Evolutionary conservation across 768 basidiomycete species (phyloP).

Genomic region (Fomitopsis serialis): DNA sequence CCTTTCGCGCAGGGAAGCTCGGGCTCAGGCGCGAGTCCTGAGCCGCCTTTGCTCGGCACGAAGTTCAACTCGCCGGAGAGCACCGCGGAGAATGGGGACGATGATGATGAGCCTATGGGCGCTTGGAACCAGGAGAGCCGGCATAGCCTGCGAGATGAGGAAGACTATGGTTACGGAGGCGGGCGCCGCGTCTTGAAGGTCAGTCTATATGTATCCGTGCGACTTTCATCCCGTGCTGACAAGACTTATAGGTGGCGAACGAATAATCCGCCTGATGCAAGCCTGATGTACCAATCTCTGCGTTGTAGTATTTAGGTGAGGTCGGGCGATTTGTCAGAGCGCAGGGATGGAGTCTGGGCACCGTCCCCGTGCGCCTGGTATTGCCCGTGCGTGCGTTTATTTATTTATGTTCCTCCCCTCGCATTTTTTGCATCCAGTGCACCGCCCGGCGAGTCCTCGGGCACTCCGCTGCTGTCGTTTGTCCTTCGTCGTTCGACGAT

Average conservation of each 20-base stretch:
- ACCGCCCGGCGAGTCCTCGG: too few relatives aligned
- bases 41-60: conserved; percentile 5
- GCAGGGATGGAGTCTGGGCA: too few relatives aligned
- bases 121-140: conserved; percentile 17
- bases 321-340: too few relatives aligned
- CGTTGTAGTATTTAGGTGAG: too few relatives aligned
- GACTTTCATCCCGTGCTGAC: neutral
- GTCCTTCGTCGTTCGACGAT: too few relatives aligned
- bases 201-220: neutral
- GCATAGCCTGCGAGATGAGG: conserved; percentile 26
- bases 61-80: conserved; percentile 14
- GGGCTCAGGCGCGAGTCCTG: neutral
- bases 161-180: conserved; percentile 27
- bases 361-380: too few relatives aligned
- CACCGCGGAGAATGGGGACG: conserved; percentile 9
- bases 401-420: too few relatives aligned
- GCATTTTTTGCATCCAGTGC: too few relatives aligned
- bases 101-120: conserved; percentile 3
- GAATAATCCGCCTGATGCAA: neutral
- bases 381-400: too few relatives aligned
- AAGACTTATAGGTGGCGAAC: neutral
- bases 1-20: neutral
- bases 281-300: neutral
- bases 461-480: too few relatives aligned
- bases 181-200: conserved; percentile 27